Conservation (phyloP, 2,329 filamentous ascomycete species). For the Aspergillus uvarum region DNA sequence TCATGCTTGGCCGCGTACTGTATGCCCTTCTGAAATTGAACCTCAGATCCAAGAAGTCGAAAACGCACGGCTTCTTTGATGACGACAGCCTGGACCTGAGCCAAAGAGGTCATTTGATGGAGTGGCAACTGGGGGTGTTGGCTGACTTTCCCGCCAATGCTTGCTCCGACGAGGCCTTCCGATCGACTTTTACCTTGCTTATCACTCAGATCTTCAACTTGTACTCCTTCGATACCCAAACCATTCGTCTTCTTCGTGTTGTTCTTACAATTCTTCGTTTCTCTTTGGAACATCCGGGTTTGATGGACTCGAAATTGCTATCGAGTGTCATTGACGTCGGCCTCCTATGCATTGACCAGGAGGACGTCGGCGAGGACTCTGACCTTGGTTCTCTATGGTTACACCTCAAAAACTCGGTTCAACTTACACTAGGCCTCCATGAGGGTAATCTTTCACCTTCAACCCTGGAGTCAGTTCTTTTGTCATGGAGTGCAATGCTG, state of each 20-base stretch:
- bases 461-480: constrained; percentile 31
- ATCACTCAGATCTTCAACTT: constrained; percentile 35
- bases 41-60: constrained; percentile 30
- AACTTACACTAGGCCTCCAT: constrained; percentile 36
- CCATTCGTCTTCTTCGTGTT: constrained; percentile 40
- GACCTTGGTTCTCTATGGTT: constrained; percentile 27
- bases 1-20: constrained; percentile 40
- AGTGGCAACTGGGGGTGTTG: constrained; percentile 41
- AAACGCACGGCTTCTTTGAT: constrained; percentile 32
- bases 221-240: constrained; percentile 32
- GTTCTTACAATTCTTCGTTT: constrained; percentile 37
- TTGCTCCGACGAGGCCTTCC: constrained; percentile 30
- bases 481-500: constrained; percentile 43
- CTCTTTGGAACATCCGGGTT: constrained; percentile 32
- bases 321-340: constrained; percentile 31
- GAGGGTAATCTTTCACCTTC: constrained; percentile 30
- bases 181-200: constrained; percentile 27
- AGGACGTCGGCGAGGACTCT: constrained; percentile 26
- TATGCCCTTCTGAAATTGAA: constrained; percentile 38
- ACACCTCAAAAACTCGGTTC: constrained; percentile 36
- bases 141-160: constrained; percentile 30
- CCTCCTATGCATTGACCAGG: constrained; percentile 16
- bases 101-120: constrained; percentile 33
- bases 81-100: constrained; percentile 27
- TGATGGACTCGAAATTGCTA: constrained; percentile 28